Base-by-base conservation (phyloP, 2,329 filamentous ascomycete genomes). In the Coniochaeta ligniaria region DNA sequence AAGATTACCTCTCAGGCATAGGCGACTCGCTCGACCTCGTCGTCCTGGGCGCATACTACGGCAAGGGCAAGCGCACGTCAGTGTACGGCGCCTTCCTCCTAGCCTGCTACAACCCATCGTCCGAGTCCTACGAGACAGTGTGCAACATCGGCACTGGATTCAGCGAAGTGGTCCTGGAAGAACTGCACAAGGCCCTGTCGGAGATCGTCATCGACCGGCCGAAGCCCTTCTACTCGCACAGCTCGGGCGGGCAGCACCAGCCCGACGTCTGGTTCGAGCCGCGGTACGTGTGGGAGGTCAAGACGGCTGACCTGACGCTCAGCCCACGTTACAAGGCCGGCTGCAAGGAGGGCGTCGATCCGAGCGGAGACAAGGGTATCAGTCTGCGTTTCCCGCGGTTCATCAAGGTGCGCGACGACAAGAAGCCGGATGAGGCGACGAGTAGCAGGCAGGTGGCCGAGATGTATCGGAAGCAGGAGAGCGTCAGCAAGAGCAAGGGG, bases 141-240 rank as follows among this genome's bases (percentile, higher is more conserved):
- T 99, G 95, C 84, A 99, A 99, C 74, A 98, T 99, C 68, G 95
- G 95, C 66, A 99, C 95, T 0, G 95, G 95, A 2, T 99, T 99
- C 76, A 94, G 89, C 0, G 95, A 99, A 75, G 90, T 88, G n/a
- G 83, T 94, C 2, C 88, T 99, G n/a, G 90, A 96, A 69, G 89
- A 93, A 38, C 81, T 98, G 16, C 87, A 98, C 78, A 80, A 83
- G 26, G 81, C 88, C 58, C 86, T 99, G 31, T 88, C 85, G 0
- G 82, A 86, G 9, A 86, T 92, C 57, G 86, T 89, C 66, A 99
- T 99, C 67, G 92, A 96, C 70, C 86, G 88, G 1, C 85, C 94
- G 1, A 99, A 99, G 71, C 95, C 95, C 0, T 99, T 96, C 74
- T 99, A 98, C 75, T 82, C 86, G 1, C 95, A 99, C 74, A 92